phyloP scores from a whole-genome alignment of 139 green algal species.

The Trebouxia sp. region DNA sequence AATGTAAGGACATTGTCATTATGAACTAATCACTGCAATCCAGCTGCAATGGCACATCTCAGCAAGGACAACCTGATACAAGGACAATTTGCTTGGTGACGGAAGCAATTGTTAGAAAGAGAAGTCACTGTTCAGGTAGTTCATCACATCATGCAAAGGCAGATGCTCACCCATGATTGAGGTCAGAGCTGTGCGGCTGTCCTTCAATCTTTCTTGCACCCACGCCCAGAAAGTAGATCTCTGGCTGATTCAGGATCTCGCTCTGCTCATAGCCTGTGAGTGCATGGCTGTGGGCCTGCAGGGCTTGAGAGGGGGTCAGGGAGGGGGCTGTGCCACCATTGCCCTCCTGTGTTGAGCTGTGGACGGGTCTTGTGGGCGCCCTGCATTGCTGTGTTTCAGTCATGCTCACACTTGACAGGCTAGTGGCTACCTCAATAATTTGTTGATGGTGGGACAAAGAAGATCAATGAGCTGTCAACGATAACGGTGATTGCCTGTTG shows the following conservation, averaged over 20 bases:
- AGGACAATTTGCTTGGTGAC: too few species aligned
- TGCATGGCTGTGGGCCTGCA: slow-evolving; percentile 62
- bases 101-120: too few species aligned
- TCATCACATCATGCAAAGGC: too few species aligned
- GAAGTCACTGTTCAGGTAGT: too few species aligned
- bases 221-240: slow-evolving; percentile 73
- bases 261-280: slow-evolving; percentile 81
- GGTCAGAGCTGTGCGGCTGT: neutral
- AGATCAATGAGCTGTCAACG: neutral
- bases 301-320: slow-evolving; percentile 49
- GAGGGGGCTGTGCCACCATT: too few species aligned
- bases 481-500: neutral
- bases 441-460: too few species aligned
- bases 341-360: neutral
- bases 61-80: too few species aligned
- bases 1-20: too few species aligned
- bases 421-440: neutral
- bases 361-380: neutral
- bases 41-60: too few species aligned
- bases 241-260: slow-evolving; percentile 77
- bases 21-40: too few species aligned
- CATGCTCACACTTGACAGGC: neutral
- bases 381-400: neutral
- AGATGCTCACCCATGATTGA: slow-evolving; percentile 22
- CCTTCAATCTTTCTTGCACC: slow-evolving; percentile 37